Conservation (phyloP, 768 basidiomycete species). For the Inosperma sp. region DNA sequence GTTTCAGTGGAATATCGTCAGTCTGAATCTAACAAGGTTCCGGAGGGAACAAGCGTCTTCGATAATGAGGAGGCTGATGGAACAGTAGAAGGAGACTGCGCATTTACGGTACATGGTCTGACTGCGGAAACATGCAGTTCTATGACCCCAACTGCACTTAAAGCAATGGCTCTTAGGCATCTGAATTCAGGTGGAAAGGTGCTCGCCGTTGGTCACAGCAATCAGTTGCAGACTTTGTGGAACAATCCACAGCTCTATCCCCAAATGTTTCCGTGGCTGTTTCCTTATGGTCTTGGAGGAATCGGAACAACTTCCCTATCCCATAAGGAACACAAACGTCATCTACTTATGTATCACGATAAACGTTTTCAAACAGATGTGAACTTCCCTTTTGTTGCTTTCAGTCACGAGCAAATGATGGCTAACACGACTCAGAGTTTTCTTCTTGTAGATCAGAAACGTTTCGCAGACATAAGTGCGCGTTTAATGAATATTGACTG, state of each 20-base stretch:
- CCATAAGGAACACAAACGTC: constrained; percentile 21
- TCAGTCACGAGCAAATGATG: constrained; percentile 38
- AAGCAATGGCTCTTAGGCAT: constrained; percentile 25
- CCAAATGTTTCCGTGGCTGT: constrained; percentile 38
- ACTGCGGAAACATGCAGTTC: constrained; percentile 22
- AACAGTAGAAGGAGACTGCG: constrained; percentile 27
- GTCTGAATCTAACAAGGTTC: constrained; percentile 17
- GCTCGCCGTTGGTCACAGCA: constrained; percentile 27
- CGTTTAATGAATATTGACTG: constrained; percentile 22
- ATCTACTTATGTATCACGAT: constrained; percentile 36
- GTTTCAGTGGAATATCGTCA: constrained; percentile 22
- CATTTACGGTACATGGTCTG: constrained; percentile 38
- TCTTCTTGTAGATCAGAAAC: constrained; percentile 21
- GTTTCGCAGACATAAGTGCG: constrained; percentile 24
- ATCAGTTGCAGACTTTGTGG: constrained; percentile 26
- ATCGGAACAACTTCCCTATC: constrained; percentile 24
- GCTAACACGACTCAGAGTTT: constrained; percentile 23
- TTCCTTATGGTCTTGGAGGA: constrained; percentile 37
- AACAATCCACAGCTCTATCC: constrained; percentile 34
- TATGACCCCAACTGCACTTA: constrained; percentile 17
- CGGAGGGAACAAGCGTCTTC: constrained; percentile 22
- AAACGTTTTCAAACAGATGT: constrained; percentile 36
- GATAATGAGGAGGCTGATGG: constrained; percentile 29
- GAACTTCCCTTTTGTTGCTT: constrained; percentile 34
- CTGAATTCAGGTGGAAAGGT: constrained; percentile 23